Percentiles rank a stretch among this genome's conserved stretches.
Evolutionary conservation across 2,329 filamentous ascomycete genomes (phyloP).

Genomic region (Pyrenophora graminea): DNA sequence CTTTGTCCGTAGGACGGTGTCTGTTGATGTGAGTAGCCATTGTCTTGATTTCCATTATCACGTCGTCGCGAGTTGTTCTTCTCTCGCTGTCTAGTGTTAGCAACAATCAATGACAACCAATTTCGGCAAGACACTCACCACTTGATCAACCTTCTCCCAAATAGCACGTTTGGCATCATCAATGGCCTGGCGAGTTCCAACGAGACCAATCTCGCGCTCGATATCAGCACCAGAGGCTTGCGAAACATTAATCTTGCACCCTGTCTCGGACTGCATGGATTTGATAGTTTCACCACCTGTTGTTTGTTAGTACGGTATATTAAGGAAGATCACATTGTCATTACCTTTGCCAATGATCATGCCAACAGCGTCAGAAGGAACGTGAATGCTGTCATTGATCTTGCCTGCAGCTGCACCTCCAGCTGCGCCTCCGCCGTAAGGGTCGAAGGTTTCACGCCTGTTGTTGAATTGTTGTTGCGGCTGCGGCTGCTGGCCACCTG

Average conservation of each 20-base stretch:
- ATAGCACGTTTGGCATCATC: slow-evolving; percentile 81
- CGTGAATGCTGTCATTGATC: slow-evolving; percentile 79
- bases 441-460: slow-evolving; percentile 46
- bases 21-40: slow-evolving; percentile 55
- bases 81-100: slow-evolving; percentile 49
- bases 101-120: neutral
- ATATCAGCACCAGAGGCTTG: slow-evolving; percentile 78
- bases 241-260: slow-evolving; percentile 94
- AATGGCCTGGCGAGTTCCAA: slow-evolving; percentile 77
- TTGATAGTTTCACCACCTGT: slow-evolving; percentile 85
- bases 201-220: slow-evolving; percentile 83
- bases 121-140: slow-evolving; percentile 60
- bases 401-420: slow-evolving; percentile 53
- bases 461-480: slow-evolving; percentile 24
- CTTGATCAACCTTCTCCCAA: slow-evolving; percentile 88
- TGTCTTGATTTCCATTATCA: slow-evolving; percentile 46
- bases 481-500: slow-evolving; percentile 18
- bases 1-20: slow-evolving; percentile 43
- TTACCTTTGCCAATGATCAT: slow-evolving; percentile 92
- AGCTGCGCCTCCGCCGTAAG: slow-evolving; percentile 48
- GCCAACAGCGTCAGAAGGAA: slow-evolving; percentile 87
- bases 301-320: slow-evolving; percentile 19
- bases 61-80: slow-evolving; percentile 52
- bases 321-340: neutral
- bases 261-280: slow-evolving; percentile 84